Conservation (phyloP, 768 basidiomycete genomes). For the Serpula lacrymans region DNA sequence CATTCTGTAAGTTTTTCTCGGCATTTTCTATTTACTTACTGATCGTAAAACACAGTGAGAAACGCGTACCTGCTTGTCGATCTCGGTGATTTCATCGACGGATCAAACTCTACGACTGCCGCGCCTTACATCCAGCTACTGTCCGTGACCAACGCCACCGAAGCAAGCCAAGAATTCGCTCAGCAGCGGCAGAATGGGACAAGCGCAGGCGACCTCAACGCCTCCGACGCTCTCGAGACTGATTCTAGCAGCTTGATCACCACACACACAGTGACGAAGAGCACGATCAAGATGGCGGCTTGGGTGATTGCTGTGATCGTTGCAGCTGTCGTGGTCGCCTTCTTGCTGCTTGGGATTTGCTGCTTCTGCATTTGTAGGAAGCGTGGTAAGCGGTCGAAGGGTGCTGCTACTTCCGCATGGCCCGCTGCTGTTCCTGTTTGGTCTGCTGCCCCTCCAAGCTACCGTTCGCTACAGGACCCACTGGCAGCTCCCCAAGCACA, state of each 20-base stretch:
- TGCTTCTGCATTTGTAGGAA: constrained; percentile 8
- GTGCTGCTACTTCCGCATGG: constrained; percentile 7
- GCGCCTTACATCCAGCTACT: constrained; percentile 64
- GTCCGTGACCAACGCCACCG: constrained; percentile 46
- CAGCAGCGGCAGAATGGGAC: constrained; percentile 6
- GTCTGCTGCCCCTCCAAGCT: constrained; percentile 11
- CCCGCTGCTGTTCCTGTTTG: background rate
- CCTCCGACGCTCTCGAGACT: constrained; percentile 38
- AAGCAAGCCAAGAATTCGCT: constrained; percentile 25
- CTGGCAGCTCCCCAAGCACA: constrained; percentile 27
- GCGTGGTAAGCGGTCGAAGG: constrained; percentile 8
- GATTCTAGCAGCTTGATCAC: constrained; percentile 29
- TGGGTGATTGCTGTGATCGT: constrained; percentile 16
- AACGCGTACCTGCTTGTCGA: constrained; percentile 64
- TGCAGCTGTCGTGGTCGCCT: constrained; percentile 6
- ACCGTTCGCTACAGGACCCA: constrained; percentile 21
- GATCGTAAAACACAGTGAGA: constrained; percentile 41
- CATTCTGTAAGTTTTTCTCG: constrained; percentile 48
- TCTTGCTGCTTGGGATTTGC: constrained; percentile 3
- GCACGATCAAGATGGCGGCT: background rate
- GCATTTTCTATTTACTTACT: background rate
- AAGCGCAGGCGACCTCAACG: background rate
- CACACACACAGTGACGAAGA: constrained; percentile 22
- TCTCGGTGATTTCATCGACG: constrained; percentile 59
- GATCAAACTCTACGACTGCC: constrained; percentile 29